These are phyloP conservation scores for Pyrenula massariospora DNA, from an alignment of 495 filamentous ascomycete species.

Conservation along the genomic window DNA sequence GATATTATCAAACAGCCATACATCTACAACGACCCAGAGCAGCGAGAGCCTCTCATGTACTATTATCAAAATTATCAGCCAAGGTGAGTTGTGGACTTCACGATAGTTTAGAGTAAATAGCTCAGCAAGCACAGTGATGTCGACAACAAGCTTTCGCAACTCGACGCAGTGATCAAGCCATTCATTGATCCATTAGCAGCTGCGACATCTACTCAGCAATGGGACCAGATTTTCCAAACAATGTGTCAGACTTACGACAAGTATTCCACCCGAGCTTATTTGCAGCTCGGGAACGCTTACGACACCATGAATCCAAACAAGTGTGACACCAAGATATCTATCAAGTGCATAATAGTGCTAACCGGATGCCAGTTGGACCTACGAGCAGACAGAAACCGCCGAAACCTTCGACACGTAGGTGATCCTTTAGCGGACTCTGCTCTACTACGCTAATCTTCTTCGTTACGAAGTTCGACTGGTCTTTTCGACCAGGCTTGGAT, in stretches of 20 bases:
- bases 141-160: background rate
- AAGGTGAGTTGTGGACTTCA: constrained; percentile 1
- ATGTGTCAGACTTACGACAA: background rate
- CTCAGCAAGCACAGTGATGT: background rate
- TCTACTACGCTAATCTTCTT: constrained; percentile 1
- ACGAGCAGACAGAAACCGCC: constrained; percentile 2
- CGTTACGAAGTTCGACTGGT: constrained; percentile 11
- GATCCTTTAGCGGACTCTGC: constrained; percentile 1
- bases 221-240: background rate
- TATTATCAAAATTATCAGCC: constrained; percentile 8
- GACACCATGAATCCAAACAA: background rate
- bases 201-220: background rate
- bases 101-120: background rate
- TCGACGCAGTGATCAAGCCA: background rate
- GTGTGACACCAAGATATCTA: constrained; percentile 3
- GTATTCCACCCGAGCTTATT: background rate
- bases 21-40: constrained; percentile 1
- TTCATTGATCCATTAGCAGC: background rate
- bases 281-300: background rate
- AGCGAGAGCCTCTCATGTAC: constrained; percentile 11
- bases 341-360: background rate
- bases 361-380: background rate
- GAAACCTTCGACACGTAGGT: constrained; percentile 8
- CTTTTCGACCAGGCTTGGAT: constrained; percentile 23
- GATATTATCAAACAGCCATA: background rate